Percentiles rank a stretch among this genome's conserved stretches.
Evolutionary conservation across 495 filamentous ascomycete species (phyloP).

Genomic region (Xylaria nigripes): DNA sequence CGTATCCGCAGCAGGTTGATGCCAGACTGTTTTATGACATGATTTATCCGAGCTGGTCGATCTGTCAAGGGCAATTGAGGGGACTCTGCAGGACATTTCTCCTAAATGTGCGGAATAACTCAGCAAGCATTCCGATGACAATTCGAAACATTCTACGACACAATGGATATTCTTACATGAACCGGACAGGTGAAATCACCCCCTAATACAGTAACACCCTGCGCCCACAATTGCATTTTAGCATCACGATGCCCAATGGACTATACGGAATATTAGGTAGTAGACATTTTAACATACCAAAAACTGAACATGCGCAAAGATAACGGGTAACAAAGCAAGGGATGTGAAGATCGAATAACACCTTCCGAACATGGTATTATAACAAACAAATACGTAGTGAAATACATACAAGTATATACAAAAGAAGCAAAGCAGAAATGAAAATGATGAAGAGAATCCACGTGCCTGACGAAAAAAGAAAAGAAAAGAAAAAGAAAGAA

Average conservation of each 20-base stretch:
- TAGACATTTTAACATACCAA: slow-evolving; percentile 26
- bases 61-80: slow-evolving; percentile 31
- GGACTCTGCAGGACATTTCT: slow-evolving; percentile 25
- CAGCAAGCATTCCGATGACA: slow-evolving; percentile 3
- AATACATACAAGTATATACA: slow-evolving; percentile 8
- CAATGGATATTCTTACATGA: slow-evolving; percentile 26
- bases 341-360: slow-evolving; percentile 15
- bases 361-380: slow-evolving; percentile 18
- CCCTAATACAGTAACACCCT: slow-evolving; percentile 39
- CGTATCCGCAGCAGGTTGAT: slow-evolving; percentile 49
- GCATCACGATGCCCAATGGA: background rate
- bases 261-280: too few relatives aligned
- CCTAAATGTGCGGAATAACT: slow-evolving; percentile 16
- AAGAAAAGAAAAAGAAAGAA: too few relatives aligned
- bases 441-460: too few relatives aligned
- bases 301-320: slow-evolving; percentile 27
- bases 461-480: too few relatives aligned
- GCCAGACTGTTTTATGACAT: slow-evolving; percentile 40
- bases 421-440: slow-evolving; percentile 5
- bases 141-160: too few relatives aligned
- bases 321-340: slow-evolving; percentile 16
- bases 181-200: slow-evolving; percentile 46
- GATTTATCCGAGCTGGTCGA: slow-evolving; percentile 43
- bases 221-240: slow-evolving; percentile 3
- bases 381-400: background rate